phyloP scores from a whole-genome alignment of 805 yeast genomes.

The Wickerhamiella allomyrinae region DNA sequence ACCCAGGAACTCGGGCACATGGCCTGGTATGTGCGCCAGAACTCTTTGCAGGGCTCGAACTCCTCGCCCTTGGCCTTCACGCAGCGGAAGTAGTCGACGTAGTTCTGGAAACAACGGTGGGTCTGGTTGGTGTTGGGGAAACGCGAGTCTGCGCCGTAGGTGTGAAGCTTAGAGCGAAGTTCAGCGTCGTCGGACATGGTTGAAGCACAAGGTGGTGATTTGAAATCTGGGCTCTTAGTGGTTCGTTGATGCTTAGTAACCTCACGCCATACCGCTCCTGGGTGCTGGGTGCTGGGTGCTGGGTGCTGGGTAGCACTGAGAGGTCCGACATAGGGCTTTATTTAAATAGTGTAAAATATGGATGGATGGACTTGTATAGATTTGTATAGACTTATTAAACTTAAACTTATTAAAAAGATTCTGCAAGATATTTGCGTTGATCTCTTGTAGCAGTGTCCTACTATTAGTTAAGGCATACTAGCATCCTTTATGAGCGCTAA shows the following conservation, averaged over 20 bases:
- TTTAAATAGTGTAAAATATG: too few species aligned
- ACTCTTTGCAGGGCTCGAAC: conserved; percentile 92
- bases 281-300: too few species aligned
- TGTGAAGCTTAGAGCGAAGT: conserved; percentile 18
- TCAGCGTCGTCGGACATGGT: conserved; percentile 14
- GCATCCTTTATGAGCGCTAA: neutral
- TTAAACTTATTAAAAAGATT: too few species aligned
- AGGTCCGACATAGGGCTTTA: too few species aligned
- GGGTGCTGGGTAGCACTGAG: too few species aligned
- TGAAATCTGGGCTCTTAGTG: conserved; percentile 1
- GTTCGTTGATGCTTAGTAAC: neutral
- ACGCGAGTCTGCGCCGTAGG: conserved; percentile 69
- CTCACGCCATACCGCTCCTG: neutral
- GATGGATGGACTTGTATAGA: too few species aligned
- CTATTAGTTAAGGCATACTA: too few species aligned
- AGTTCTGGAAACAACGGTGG: conserved; percentile 95
- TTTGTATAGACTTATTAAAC: too few species aligned
- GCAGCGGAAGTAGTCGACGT: conserved; percentile 97
- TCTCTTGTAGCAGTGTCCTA: neutral
- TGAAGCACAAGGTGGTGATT: neutral
- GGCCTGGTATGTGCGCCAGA: conserved; percentile 79
- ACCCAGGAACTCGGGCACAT: conserved; percentile 30
- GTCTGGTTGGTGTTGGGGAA: conserved; percentile 97
- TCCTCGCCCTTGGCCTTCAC: conserved; percentile 95
- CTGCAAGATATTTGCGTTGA: too few species aligned